Base-by-base conservation (phyloP, 2,329 filamentous ascomycete species). In the Aspergillus costaricaensis region DNA sequence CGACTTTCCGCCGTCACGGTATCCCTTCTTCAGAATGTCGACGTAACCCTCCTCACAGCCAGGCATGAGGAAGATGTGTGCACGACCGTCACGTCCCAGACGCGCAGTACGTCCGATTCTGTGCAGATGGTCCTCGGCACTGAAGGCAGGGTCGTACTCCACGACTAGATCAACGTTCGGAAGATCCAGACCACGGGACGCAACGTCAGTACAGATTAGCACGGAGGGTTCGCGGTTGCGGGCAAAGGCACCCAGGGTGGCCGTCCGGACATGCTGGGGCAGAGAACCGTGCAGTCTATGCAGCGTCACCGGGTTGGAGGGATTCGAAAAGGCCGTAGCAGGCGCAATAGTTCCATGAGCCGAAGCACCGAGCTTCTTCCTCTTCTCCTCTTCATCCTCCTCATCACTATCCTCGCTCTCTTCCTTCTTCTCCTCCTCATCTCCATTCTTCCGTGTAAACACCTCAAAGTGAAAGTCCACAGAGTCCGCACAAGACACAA, bases 391-490 rank as follows among this genome's bases (percentile, higher is more conserved):
- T 47, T 68, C 59, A 12, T 67, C 66, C 48, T 68, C 64, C 5
- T 72, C 70, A 56, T 64, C 59, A 30, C 38, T 50, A 8, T 59
- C 47, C 52, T 60, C 57, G n/a, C 17, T 48, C 10, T 70, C 62
- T 12, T 70, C 68, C 49, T 69, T 62, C 27, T 70, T 59, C 23
- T 68, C 65, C 30, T 70, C 59, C 52, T 68, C 63, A 19, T 59
- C 44, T 52, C 67, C 63, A 17, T 72, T 65, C 53, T 77, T 75
- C 17, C 77, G 79, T 6, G 82, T 88, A 59, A 99, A 85, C 3
- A 96, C 80, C 62, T 96, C 90, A 74, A 92, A 98, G 75, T 98
- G 94, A 70, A 97, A 99, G 74, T 99, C 92, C 61, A 98, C 95
- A 1, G 92, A 95, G 74, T 99, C 95, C 19, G 95, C 93, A 71